phyloP scores from a whole-genome alignment of 768 basidiomycete genomes.

The Omphalotus guepiniiformis region DNA sequence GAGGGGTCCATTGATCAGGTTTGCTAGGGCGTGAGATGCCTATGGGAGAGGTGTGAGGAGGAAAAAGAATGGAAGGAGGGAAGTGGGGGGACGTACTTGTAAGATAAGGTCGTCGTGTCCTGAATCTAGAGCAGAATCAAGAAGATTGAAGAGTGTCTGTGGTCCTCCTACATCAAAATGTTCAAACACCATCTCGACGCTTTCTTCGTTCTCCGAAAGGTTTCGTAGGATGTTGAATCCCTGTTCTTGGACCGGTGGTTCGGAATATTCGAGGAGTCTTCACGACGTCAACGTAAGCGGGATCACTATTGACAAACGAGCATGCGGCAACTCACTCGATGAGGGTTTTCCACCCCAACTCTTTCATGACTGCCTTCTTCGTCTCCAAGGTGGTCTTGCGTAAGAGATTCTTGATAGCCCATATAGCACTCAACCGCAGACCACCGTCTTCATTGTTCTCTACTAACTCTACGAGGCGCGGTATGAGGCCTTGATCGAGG shows the following conservation, averaged over 20 bases:
- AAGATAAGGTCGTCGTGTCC: too few species aligned
- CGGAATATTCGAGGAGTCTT: slow-evolving; percentile 45
- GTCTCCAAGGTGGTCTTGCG: slow-evolving; percentile 55
- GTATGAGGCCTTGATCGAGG: slow-evolving; percentile 63
- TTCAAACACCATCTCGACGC: slow-evolving; percentile 58
- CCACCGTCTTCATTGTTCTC: slow-evolving; percentile 38
- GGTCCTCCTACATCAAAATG: too few species aligned
- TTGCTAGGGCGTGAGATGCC: slow-evolving; percentile 41
- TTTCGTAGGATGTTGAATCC: slow-evolving; percentile 65
- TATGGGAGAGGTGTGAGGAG: slow-evolving; percentile 15
- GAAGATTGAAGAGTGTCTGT: too few species aligned
- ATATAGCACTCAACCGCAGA: slow-evolving; percentile 68
- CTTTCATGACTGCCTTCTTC: slow-evolving; percentile 64
- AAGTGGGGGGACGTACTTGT: slow-evolving; percentile 4
- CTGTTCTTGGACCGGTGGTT: slow-evolving; percentile 63
- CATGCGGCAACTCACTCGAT: slow-evolving; percentile 38
- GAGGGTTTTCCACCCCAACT: slow-evolving; percentile 63
- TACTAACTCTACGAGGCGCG: slow-evolving; percentile 58
- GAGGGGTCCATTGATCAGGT: slow-evolving; percentile 58
- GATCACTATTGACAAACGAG: background rate
- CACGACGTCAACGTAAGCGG: background rate
- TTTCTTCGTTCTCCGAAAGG: slow-evolving; percentile 59
- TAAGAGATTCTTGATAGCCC: slow-evolving; percentile 85
- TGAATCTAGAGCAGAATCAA: too few species aligned
- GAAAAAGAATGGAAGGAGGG: background rate